phyloP scores from a whole-genome alignment of 495 filamentous ascomycete species.

The Hypoxylon lienhwacheense region DNA sequence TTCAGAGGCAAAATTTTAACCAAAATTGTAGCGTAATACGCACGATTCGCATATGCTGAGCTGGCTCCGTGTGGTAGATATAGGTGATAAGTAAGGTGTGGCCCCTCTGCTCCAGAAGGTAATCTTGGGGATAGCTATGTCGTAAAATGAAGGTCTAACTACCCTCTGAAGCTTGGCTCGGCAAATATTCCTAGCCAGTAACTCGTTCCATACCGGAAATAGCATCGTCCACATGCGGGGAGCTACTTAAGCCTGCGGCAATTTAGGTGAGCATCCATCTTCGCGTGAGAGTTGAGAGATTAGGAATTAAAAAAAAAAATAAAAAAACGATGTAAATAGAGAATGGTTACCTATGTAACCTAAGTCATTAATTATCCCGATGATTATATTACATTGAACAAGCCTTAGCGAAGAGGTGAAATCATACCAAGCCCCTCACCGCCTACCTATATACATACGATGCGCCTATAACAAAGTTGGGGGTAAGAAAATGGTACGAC shows the following conservation, averaged over 20 bases:
- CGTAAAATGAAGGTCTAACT: slow-evolving; percentile 19
- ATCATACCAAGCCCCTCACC: too few relatives aligned
- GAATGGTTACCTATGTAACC: too few relatives aligned
- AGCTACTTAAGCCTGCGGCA: slow-evolving; percentile 6
- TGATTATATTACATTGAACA: too few relatives aligned
- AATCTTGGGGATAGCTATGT: slow-evolving; percentile 28
- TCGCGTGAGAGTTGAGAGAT: too few relatives aligned
- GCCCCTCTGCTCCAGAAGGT: slow-evolving; percentile 2
- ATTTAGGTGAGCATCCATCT: too few relatives aligned
- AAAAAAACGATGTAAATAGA: too few relatives aligned
- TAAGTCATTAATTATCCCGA: too few relatives aligned
- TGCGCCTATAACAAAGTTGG: too few relatives aligned
- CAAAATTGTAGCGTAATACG: neutral
- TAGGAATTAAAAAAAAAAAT: too few relatives aligned
- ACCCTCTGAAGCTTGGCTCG: slow-evolving; percentile 21
- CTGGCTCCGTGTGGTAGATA: neutral
- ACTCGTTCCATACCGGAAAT: slow-evolving; percentile 14
- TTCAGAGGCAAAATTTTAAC: neutral
- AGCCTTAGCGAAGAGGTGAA: too few relatives aligned
- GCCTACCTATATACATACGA: too few relatives aligned
- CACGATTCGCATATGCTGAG: neutral
- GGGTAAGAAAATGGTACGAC: too few relatives aligned
- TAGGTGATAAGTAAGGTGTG: slow-evolving; percentile 7
- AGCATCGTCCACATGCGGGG: slow-evolving; percentile 28
- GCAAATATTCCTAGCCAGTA: slow-evolving; percentile 29